Evolutionary conservation across 345 rosid species (phyloP).

Genomic region (Brassica rapa): DNA sequence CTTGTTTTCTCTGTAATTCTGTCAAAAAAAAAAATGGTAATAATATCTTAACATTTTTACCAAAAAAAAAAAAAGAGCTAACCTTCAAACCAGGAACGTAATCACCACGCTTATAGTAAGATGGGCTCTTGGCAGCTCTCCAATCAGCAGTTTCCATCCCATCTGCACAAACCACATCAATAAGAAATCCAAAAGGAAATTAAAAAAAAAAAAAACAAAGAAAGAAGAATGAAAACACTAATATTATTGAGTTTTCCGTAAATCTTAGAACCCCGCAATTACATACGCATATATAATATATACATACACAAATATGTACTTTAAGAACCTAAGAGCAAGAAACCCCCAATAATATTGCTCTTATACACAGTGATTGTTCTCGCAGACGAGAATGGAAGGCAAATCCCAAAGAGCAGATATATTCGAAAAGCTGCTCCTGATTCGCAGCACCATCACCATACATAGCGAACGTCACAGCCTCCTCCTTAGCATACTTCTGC

Average conservation of each 20-base stretch:
- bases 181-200: background rate
- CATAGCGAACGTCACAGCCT: conserved; percentile 72
- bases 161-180: conserved; percentile 48
- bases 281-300: too few species aligned
- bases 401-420: conserved; percentile 96
- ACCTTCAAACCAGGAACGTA: conserved; percentile 99
- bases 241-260: background rate
- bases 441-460: conserved; percentile 99
- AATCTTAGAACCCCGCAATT: too few species aligned
- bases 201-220: background rate
- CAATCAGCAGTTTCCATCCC: conserved; percentile 99
- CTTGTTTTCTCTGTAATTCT: too few species aligned
- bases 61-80: background rate
- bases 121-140: conserved; percentile 93
- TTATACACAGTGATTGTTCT: conserved; percentile 78
- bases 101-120: conserved; percentile 97
- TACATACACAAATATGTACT: too few species aligned
- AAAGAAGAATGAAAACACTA: conserved; percentile 10
- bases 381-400: conserved; percentile 88
- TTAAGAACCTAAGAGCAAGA: too few species aligned
- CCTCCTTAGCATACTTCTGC: conserved; percentile 88
- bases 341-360: too few species aligned
- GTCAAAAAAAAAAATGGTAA: too few species aligned
- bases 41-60: too few species aligned
- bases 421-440: conserved; percentile 87